Conservation (phyloP, 1,284 basidiomycete species). For the Irpex sp. region DNA sequence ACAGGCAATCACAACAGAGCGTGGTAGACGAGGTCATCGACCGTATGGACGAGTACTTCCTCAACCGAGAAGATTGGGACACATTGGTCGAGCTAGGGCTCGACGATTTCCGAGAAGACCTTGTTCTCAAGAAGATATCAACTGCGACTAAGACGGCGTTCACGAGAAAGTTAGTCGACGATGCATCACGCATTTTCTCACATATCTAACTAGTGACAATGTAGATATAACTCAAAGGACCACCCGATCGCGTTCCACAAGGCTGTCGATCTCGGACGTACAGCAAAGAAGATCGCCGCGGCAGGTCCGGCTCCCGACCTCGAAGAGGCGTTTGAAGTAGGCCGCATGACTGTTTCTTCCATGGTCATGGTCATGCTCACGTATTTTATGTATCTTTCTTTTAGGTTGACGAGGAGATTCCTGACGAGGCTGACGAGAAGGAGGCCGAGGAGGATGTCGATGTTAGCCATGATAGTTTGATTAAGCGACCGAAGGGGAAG, state of each 20-base stretch:
- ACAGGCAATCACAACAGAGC: slow-evolving; percentile 43
- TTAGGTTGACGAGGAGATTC: slow-evolving; percentile 24
- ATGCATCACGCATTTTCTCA: neutral
- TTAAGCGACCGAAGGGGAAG: slow-evolving; percentile 36
- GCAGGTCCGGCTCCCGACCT: slow-evolving; percentile 78
- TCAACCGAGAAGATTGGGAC: slow-evolving; percentile 96
- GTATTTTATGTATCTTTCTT: neutral
- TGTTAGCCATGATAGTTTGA: slow-evolving; percentile 47
- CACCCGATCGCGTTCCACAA: slow-evolving; percentile 94
- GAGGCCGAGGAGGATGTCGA: slow-evolving; percentile 32
- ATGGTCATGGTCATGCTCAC: neutral
- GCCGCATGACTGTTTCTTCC: slow-evolving; percentile 13
- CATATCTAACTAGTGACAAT: neutral
- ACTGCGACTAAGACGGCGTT: slow-evolving; percentile 80
- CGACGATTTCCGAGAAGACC: slow-evolving; percentile 71
- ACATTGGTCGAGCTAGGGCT: slow-evolving; percentile 91
- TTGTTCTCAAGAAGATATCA: slow-evolving; percentile 81
- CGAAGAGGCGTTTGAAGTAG: slow-evolving; percentile 78
- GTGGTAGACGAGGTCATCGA: slow-evolving; percentile 82
- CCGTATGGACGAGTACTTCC: slow-evolving; percentile 91
- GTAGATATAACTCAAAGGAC: slow-evolving; percentile 80
- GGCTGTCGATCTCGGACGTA: slow-evolving; percentile 72
- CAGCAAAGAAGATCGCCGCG: slow-evolving; percentile 71
- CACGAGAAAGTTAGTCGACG: slow-evolving; percentile 69
- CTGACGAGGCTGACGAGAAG: slow-evolving; percentile 36